Evolutionary conservation across 768 basidiomycete genomes (phyloP).

Genomic region (Rossbeevera mucosa): DNA sequence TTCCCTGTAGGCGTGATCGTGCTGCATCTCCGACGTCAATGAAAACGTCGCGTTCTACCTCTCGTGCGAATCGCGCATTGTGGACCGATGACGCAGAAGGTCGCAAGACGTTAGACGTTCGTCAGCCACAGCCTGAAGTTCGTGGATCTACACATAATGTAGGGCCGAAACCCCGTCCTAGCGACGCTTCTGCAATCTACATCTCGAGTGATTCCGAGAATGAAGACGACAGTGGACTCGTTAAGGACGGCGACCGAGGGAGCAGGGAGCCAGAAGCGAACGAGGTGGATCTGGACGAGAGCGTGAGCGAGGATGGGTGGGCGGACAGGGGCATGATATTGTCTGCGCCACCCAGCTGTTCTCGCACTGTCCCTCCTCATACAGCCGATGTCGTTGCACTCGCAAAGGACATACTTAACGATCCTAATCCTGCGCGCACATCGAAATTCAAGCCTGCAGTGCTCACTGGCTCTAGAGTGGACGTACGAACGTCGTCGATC

Average conservation of each 20-base stretch:
- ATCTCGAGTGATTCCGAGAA: conserved; percentile 29
- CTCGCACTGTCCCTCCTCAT: neutral
- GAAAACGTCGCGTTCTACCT: neutral
- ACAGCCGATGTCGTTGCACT: neutral
- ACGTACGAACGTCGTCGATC: neutral
- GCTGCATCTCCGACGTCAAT: conserved; percentile 15
- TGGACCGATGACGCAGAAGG: neutral
- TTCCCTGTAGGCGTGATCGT: neutral
- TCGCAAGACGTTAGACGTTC: neutral
- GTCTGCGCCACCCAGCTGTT: conserved; percentile 21
- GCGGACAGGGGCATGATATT: conserved; percentile 26
- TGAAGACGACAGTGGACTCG: neutral
- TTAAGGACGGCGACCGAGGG: neutral
- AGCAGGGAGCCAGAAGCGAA: neutral
- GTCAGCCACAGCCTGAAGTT: neutral
- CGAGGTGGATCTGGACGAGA: neutral
- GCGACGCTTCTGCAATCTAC: conserved; percentile 18
- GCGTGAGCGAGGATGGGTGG: conserved; percentile 5
- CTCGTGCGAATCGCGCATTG: neutral
- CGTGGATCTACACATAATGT: neutral
- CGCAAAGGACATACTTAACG: neutral
- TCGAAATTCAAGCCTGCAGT: conserved; percentile 20
- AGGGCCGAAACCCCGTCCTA: conserved; percentile 2
- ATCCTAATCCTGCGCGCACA: conserved; percentile 1
- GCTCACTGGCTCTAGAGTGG: neutral